Percentiles rank a stretch among this genome's conserved stretches.
phyloP scores from a whole-genome alignment of 1,284 basidiomycete species.

The Veloporphyrellus conicus region DNA sequence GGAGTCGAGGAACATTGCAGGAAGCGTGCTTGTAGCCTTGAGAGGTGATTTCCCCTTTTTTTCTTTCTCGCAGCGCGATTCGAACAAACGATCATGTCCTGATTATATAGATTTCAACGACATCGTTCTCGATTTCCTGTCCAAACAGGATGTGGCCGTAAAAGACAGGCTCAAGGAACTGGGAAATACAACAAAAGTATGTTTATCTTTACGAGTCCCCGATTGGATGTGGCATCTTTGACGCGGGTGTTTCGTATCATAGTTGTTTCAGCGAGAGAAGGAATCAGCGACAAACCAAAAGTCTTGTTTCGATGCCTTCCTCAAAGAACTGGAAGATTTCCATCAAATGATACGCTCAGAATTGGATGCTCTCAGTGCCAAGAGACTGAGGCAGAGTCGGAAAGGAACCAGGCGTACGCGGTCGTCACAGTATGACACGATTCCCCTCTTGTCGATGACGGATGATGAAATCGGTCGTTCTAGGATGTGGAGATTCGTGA shows the following conservation, averaged over 20 bases:
- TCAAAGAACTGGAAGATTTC: constrained; percentile 11
- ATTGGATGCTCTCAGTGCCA: background rate
- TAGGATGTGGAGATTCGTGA: constrained; percentile 11
- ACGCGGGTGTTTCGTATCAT: background rate
- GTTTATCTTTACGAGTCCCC: background rate
- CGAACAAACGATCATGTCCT: background rate
- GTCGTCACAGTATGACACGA: constrained; percentile 3
- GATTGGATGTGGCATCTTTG: background rate
- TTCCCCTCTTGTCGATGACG: background rate
- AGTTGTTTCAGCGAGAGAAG: constrained; percentile 16
- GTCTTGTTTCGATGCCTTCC: constrained; percentile 11
- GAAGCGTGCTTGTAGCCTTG: constrained; percentile 13
- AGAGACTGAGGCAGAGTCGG: background rate
- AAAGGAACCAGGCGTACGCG: background rate
- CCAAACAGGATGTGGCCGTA: constrained; percentile 6
- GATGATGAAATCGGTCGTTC: background rate
- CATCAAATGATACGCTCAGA: background rate
- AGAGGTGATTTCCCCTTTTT: constrained; percentile 8
- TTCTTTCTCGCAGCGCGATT: background rate
- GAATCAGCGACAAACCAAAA: constrained; percentile 7
- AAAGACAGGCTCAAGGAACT: constrained; percentile 19
- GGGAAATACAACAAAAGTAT: constrained; percentile 7
- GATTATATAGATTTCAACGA: constrained; percentile 19
- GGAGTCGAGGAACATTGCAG: constrained; percentile 18
- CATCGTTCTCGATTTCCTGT: constrained; percentile 19